A percentile compares a stretch with the other conserved stretches of the same genome.
These are phyloP conservation scores for Calcarisporium arbuscula DNA, from an alignment of 2,329 filamentous ascomycete genomes.

Conservation along the genomic window DNA sequence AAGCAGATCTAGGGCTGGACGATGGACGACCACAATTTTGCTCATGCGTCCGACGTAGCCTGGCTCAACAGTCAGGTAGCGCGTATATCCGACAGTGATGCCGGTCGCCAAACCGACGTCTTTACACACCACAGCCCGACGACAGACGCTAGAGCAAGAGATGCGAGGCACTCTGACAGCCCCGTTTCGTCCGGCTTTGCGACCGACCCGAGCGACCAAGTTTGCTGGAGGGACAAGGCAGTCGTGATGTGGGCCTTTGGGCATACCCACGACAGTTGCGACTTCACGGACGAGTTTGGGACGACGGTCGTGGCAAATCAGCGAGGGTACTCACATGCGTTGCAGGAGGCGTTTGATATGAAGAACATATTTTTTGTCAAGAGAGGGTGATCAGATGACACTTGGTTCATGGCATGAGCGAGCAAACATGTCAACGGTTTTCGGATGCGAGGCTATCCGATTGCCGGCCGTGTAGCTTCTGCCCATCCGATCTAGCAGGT, in stretches of 20 bases:
- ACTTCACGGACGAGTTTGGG: slow-evolving; percentile 24
- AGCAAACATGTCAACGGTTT: too few species aligned
- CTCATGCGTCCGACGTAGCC: slow-evolving; percentile 30
- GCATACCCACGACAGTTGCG: slow-evolving; percentile 42
- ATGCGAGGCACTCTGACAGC: slow-evolving; percentile 26
- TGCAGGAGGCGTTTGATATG: too few species aligned
- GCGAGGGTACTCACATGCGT: slow-evolving; percentile 33
- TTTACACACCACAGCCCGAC: too few species aligned
- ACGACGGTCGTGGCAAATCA: slow-evolving; percentile 29
- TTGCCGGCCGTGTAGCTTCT: too few species aligned
- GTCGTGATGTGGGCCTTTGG: slow-evolving; percentile 42
- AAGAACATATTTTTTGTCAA: background rate
- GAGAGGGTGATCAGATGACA: too few species aligned
- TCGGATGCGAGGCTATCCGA: too few species aligned
- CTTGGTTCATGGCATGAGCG: too few species aligned
- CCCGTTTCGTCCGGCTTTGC: slow-evolving; percentile 26
- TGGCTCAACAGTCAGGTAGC: slow-evolving; percentile 36
- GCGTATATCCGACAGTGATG: too few species aligned
- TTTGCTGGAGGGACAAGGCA: slow-evolving; percentile 25
- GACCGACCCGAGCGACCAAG: slow-evolving; percentile 29
- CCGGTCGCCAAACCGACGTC: slow-evolving; percentile 23
- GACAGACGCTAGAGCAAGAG: slow-evolving; percentile 19
- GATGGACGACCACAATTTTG: slow-evolving; percentile 28
- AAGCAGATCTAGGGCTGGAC: slow-evolving; percentile 37
- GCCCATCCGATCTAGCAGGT: too few species aligned